Evolutionary conservation across 192 early-diverging fungal species (phyloP).

Genomic region (Linnemannia exigua): DNA sequence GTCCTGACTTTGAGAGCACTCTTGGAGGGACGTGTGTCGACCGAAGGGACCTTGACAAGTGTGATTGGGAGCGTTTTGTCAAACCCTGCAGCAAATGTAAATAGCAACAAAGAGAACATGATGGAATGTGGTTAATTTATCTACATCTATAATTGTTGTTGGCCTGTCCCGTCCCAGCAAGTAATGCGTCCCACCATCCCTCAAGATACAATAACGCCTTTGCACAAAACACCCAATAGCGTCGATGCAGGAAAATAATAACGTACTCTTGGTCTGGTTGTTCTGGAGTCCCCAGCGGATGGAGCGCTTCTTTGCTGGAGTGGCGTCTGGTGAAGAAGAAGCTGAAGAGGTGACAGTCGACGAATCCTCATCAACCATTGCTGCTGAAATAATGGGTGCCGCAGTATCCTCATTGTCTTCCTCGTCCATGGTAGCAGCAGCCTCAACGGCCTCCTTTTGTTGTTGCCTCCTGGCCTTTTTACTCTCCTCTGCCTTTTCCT

Average conservation of each 20-base stretch:
- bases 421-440: slow-evolving; percentile 6
- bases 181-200: background rate
- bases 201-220: background rate
- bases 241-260: background rate
- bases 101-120: background rate
- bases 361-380: background rate
- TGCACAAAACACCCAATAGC: background rate
- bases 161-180: background rate
- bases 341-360: slow-evolving; percentile 31
- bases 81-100: slow-evolving; percentile 17
- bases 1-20: slow-evolving; percentile 51
- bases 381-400: background rate
- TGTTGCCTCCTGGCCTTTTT: slow-evolving; percentile 9
- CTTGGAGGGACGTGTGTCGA: slow-evolving; percentile 36
- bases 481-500: slow-evolving; percentile 22
- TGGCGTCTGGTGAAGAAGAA: slow-evolving; percentile 20
- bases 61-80: slow-evolving; percentile 49
- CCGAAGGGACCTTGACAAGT: slow-evolving; percentile 31
- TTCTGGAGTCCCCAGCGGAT: slow-evolving; percentile 48
- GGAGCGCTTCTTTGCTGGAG: slow-evolving; percentile 30
- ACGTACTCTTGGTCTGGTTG: slow-evolving; percentile 46
- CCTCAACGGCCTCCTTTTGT: slow-evolving; percentile 2
- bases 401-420: background rate
- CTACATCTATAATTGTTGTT: background rate
- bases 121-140: background rate